Percentiles rank a stretch among this genome's conserved stretches.
These are phyloP conservation scores for Phylloporus rhodoxanthus DNA, from an alignment of 768 basidiomycete genomes.

Conservation along the genomic window DNA sequence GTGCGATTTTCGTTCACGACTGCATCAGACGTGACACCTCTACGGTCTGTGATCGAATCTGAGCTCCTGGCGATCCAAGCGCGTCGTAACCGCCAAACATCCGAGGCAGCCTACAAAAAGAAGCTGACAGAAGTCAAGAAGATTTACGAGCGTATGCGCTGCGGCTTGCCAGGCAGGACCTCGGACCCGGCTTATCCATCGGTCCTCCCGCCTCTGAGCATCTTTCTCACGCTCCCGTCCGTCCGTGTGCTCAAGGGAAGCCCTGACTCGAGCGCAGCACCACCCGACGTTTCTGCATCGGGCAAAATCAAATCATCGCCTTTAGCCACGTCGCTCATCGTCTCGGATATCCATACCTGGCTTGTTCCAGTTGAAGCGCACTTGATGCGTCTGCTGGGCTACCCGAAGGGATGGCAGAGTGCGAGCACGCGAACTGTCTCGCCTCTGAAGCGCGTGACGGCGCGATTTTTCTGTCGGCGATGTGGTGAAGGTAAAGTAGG, in stretches of 20 bases:
- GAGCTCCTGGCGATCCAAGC: slow-evolving; percentile 27
- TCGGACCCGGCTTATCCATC: neutral
- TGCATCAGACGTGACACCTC: slow-evolving; percentile 15
- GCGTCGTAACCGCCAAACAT: slow-evolving; percentile 22
- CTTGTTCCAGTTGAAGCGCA: slow-evolving; percentile 36
- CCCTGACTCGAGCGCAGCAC: slow-evolving; percentile 11
- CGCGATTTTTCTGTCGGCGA: slow-evolving; percentile 50
- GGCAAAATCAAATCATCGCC: slow-evolving; percentile 21
- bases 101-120: slow-evolving; percentile 22
- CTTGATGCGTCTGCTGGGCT: slow-evolving; percentile 45
- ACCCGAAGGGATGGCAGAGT: slow-evolving; percentile 43
- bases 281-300: neutral
- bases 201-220: slow-evolving; percentile 40
- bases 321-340: slow-evolving; percentile 36
- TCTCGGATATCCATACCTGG: slow-evolving; percentile 47
- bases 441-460: slow-evolving; percentile 53
- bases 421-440: slow-evolving; percentile 43
- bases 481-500: slow-evolving; percentile 39
- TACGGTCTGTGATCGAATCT: slow-evolving; percentile 20
- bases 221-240: slow-evolving; percentile 47
- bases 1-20: neutral
- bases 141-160: slow-evolving; percentile 43
- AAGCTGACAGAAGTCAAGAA: slow-evolving; percentile 34
- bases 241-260: slow-evolving; percentile 32
- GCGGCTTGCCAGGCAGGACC: slow-evolving; percentile 12